A percentile compares a stretch with the other conserved stretches of the same genome.
Evolutionary conservation across 441 rosid genomes (phyloP).

Genomic region (Erodium texanum): DNA sequence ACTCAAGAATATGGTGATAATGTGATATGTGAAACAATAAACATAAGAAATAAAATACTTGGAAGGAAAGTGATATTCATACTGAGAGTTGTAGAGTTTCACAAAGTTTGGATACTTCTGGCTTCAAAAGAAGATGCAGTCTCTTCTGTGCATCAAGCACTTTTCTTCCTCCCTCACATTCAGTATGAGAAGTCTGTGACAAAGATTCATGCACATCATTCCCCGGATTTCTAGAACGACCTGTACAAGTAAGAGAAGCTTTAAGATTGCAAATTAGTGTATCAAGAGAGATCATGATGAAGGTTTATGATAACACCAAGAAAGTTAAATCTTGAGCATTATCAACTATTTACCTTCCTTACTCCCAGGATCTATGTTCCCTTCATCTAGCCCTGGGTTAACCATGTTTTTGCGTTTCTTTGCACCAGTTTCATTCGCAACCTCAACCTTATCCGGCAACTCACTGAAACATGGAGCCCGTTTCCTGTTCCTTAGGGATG

Average conservation of each 20-base stretch:
- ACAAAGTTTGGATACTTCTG: constrained; percentile 54
- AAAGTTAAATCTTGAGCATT: neutral
- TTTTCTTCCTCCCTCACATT: constrained; percentile 28
- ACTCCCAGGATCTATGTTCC: neutral
- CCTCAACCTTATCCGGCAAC: constrained; percentile 16
- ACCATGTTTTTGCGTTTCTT: constrained; percentile 1
- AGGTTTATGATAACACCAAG: neutral
- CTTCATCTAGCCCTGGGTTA: neutral
- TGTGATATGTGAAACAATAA: neutral
- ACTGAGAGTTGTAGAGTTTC: constrained; percentile 59
- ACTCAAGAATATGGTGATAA: neutral
- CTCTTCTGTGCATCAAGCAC: constrained; percentile 43
- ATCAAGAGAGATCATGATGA: neutral
- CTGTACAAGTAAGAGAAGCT: neutral
- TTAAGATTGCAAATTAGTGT: neutral
- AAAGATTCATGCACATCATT: neutral
- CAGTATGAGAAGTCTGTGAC: constrained; percentile 7
- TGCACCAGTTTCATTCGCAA: neutral
- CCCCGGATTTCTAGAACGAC: constrained; percentile 7
- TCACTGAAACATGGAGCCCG: constrained; percentile 36
- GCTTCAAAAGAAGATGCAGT: constrained; percentile 56
- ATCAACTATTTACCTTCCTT: constrained; percentile 3
- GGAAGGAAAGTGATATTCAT: constrained; percentile 28
- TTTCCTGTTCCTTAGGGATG: constrained; percentile 60
- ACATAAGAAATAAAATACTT: constrained; percentile 17